These are phyloP conservation scores for Apiospora hydei DNA, from an alignment of 2,329 filamentous ascomycete genomes.

Conservation along the genomic window DNA sequence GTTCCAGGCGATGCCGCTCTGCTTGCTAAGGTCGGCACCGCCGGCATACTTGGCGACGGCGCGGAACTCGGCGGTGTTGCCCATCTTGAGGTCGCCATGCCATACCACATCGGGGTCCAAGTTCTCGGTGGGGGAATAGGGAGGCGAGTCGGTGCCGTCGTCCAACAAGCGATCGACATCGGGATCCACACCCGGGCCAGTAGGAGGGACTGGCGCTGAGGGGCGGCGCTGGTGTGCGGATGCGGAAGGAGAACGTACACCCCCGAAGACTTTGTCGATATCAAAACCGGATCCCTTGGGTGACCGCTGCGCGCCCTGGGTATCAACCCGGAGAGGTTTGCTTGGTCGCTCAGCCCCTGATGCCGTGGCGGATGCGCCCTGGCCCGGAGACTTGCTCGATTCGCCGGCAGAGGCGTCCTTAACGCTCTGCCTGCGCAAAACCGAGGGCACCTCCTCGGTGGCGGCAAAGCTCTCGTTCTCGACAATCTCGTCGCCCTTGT, in stretches of 20 bases:
- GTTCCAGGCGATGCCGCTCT: constrained; percentile 66
- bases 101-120: constrained; percentile 77
- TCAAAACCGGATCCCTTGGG: constrained; percentile 72
- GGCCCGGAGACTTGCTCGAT: constrained; percentile 31
- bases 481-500: constrained; percentile 93
- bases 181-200: constrained; percentile 75
- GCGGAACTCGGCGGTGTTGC: constrained; percentile 75
- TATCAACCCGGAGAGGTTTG: constrained; percentile 51
- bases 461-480: constrained; percentile 70
- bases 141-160: constrained; percentile 78
- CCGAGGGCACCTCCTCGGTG: constrained; percentile 48
- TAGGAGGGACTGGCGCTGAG: constrained; percentile 54
- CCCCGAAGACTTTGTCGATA: constrained; percentile 85
- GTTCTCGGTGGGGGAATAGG: constrained; percentile 83
- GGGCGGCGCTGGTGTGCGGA: constrained; percentile 52
- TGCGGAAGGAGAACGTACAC: constrained; percentile 76
- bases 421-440: constrained; percentile 44
- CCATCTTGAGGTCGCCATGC: constrained; percentile 80
- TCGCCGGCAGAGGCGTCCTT: constrained; percentile 37
- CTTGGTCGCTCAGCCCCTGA: constrained; percentile 36
- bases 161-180: constrained; percentile 92
- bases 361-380: constrained; percentile 32
- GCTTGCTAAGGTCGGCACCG: constrained; percentile 77
- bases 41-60: constrained; percentile 84
- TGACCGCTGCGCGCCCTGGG: constrained; percentile 54